Conservation (phyloP, 2,329 filamentous ascomycete genomes). For the Helotiales sp. region DNA sequence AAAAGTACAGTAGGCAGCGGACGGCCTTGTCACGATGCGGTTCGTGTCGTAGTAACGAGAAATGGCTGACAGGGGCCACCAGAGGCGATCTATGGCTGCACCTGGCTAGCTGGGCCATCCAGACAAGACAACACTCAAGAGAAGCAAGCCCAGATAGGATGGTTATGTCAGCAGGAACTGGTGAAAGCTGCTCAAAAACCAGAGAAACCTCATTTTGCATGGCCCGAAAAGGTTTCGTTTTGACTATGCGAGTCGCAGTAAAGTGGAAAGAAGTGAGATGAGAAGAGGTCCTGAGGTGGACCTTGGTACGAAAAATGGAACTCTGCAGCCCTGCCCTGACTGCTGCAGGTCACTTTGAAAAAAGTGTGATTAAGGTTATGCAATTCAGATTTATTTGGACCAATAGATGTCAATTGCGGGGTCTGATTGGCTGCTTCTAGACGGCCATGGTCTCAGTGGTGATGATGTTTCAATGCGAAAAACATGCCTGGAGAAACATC, state of each 20-base stretch:
- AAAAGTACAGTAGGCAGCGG: neutral
- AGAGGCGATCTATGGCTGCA: slow-evolving; percentile 6
- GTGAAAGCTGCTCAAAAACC: neutral
- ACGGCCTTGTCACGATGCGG: neutral
- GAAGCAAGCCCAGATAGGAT: neutral
- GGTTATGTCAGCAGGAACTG: slow-evolving; percentile 3
- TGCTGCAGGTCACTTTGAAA: slow-evolving; percentile 6
- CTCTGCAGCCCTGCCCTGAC: neutral
- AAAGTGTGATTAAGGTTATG: slow-evolving; percentile 5
- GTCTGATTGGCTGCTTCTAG: neutral
- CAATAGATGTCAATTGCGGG: neutral
- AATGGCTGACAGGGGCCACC: neutral
- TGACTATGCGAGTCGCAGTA: neutral
- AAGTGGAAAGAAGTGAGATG: neutral
- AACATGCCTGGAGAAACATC: neutral
- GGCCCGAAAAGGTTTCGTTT: slow-evolving; percentile 7
- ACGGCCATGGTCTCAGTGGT: slow-evolving; percentile 7
- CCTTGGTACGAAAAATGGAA: neutral
- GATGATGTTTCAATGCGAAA: slow-evolving; percentile 11
- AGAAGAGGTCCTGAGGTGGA: neutral
- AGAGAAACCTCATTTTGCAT: slow-evolving; percentile 6
- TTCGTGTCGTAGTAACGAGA: neutral
- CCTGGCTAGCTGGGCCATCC: neutral
- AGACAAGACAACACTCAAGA: neutral
- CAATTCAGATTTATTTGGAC: slow-evolving; percentile 1